These are phyloP conservation scores for Globisporangium viniferum DNA, from an alignment of 352 stramenopile species.

Conservation along the genomic window DNA sequence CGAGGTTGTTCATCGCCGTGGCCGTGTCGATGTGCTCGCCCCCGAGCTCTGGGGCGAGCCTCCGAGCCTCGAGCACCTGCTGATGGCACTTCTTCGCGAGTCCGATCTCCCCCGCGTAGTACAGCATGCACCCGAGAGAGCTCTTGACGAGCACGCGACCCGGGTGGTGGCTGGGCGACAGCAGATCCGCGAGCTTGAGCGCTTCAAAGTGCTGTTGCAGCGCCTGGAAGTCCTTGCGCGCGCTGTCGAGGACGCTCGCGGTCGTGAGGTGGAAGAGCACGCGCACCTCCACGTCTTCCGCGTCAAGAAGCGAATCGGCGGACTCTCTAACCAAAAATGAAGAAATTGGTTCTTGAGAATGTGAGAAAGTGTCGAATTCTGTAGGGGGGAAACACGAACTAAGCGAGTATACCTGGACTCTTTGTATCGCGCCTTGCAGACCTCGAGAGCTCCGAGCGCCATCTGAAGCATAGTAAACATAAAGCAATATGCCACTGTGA, in stretches of 20 bases:
- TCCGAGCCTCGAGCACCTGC: slow-evolving; percentile 42
- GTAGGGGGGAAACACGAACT: neutral
- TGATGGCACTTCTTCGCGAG: slow-evolving; percentile 58
- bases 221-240: slow-evolving; percentile 41
- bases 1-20: slow-evolving; percentile 73
- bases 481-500: too few species aligned
- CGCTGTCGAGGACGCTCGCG: slow-evolving; percentile 60
- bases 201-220: slow-evolving; percentile 51
- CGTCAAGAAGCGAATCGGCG: neutral
- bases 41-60: slow-evolving; percentile 16
- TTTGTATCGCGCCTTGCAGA: slow-evolving; percentile 34
- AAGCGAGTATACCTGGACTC: slow-evolving; percentile 24
- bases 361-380: neutral
- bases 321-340: neutral
- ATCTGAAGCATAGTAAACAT: slow-evolving; percentile 31
- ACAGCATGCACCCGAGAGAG: slow-evolving; percentile 53
- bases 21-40: slow-evolving; percentile 53
- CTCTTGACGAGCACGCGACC: slow-evolving; percentile 42
- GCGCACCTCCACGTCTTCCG: slow-evolving; percentile 31
- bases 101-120: slow-evolving; percentile 45
- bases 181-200: slow-evolving; percentile 31
- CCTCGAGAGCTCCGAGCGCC: slow-evolving; percentile 47
- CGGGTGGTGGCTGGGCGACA: slow-evolving; percentile 30
- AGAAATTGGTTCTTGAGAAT: neutral
- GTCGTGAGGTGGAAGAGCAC: slow-evolving; percentile 52